Evolutionary conservation across 2,329 filamentous ascomycete genomes (phyloP).

Genomic region (Colletotrichum spaethianum): DNA sequence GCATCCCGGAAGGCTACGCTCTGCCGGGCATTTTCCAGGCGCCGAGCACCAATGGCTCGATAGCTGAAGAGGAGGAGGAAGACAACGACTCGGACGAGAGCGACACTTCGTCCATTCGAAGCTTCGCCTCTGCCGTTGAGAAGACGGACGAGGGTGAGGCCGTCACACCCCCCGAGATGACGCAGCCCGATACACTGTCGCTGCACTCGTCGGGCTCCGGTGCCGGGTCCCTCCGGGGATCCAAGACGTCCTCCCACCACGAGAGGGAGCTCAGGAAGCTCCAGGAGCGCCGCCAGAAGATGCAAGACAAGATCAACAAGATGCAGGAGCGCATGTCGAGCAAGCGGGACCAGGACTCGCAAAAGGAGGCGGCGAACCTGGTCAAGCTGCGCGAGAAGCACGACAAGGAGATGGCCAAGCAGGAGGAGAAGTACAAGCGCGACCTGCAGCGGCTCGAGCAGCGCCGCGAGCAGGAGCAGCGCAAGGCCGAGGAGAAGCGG

Average conservation of each 20-base stretch:
- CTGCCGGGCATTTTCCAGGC: slow-evolving; percentile 48
- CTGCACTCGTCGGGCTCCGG: slow-evolving; percentile 57
- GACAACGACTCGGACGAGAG: slow-evolving; percentile 51
- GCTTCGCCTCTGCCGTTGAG: slow-evolving; percentile 65
- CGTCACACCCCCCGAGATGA: slow-evolving; percentile 25
- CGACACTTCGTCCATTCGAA: slow-evolving; percentile 62
- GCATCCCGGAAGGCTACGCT: slow-evolving; percentile 50
- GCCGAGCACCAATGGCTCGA: slow-evolving; percentile 47
- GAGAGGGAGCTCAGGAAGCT: slow-evolving; percentile 78
- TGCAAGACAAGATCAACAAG: slow-evolving; percentile 74
- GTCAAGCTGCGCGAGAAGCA: slow-evolving; percentile 75
- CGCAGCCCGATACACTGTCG: slow-evolving; percentile 39
- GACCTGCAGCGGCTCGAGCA: slow-evolving; percentile 77
- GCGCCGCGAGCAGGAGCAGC: slow-evolving; percentile 73
- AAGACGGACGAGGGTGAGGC: slow-evolving; percentile 48
- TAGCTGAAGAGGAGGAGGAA: slow-evolving; percentile 49
- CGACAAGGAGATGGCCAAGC: slow-evolving; percentile 73
- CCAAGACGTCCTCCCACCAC: slow-evolving; percentile 54
- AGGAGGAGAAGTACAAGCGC: slow-evolving; percentile 75
- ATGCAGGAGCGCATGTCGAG: slow-evolving; percentile 63
- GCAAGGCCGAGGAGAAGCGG: slow-evolving; percentile 68
- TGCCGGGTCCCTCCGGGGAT: slow-evolving; percentile 41
- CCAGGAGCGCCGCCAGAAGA: slow-evolving; percentile 70
- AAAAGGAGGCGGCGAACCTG: slow-evolving; percentile 64
- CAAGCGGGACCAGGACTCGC: slow-evolving; percentile 62